Percentiles rank a stretch among this genome's conserved stretches.
phyloP scores from a whole-genome alignment of 176 grass and related monocot species.

The Areca catechu region DNA sequence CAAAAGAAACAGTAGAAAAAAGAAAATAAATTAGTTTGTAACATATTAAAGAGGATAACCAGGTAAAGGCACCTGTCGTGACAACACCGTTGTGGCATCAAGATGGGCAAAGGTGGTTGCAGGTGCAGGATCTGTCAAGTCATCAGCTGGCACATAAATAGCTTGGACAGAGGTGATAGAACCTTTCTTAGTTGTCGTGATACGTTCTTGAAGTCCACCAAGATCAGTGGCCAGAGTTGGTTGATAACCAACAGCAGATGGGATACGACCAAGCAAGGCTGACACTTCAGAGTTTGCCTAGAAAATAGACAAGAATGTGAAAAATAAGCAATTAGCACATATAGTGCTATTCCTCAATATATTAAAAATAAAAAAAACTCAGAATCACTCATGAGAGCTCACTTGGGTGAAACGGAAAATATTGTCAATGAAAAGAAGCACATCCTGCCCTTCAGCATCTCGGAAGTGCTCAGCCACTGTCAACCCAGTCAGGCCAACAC shows the following conservation, averaged over 20 bases:
- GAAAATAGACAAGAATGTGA: no score
- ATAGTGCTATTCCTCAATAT: no score
- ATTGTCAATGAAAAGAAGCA: constrained; percentile 31
- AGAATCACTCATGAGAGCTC: no score
- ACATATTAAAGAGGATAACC: no score
- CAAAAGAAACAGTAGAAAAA: no score
- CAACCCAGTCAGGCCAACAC: constrained; percentile 19
- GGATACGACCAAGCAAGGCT: constrained; percentile 23
- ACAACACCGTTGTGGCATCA: constrained; percentile 19
- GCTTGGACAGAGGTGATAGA: constrained; percentile 28
- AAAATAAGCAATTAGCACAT: no score
- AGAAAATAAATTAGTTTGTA: no score
- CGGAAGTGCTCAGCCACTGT: constrained; percentile 24
- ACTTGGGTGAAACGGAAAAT: constrained; percentile 24
- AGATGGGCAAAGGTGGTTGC: constrained; percentile 29
- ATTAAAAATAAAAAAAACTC: no score
- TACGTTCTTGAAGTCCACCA: constrained; percentile 26
- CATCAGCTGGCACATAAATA: constrained; percentile 29
- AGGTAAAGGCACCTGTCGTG: constrained; percentile 2
- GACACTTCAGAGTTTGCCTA: constrained; percentile 28
- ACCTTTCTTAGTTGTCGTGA: constrained; percentile 20
- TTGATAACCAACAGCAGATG: constrained; percentile 28
- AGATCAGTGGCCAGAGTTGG: constrained; percentile 20
- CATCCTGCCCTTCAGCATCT: constrained; percentile 7
- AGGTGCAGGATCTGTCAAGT: constrained; percentile 27